Evolutionary conservation across 2,329 filamentous ascomycete genomes (phyloP).

Genomic region (Alternaria ventricosa): DNA sequence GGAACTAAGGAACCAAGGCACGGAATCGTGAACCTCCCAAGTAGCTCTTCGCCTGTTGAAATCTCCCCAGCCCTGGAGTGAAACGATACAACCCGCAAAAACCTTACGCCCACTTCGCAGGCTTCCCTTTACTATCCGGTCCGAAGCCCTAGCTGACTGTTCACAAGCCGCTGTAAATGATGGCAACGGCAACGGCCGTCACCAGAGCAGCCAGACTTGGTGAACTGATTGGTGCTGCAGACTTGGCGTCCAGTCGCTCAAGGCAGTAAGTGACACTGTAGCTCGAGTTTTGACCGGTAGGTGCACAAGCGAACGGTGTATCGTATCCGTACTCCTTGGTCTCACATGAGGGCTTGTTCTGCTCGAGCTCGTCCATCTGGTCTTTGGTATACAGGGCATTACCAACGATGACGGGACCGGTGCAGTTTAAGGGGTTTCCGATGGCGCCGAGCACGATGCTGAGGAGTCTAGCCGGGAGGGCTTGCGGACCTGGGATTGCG

Average conservation of each 20-base stretch:
- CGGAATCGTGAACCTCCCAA: too few species aligned
- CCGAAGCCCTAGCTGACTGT: fast-evolving
- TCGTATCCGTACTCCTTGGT: neutral
- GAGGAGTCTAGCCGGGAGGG: neutral
- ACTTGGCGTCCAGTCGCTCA: neutral
- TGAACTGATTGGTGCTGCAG: neutral
- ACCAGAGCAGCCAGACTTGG: neutral
- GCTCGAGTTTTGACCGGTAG: neutral
- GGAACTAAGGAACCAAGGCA: neutral
- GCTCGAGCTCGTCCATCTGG: neutral
- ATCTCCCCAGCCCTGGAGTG: too few species aligned
- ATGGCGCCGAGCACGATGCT: neutral
- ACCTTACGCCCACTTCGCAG: too few species aligned
- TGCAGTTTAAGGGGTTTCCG: neutral
- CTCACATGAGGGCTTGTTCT: neutral
- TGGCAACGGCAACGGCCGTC: neutral
- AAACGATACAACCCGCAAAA: too few species aligned
- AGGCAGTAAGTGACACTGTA: neutral
- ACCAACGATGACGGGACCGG: neutral
- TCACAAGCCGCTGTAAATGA: neutral
- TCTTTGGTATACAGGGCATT: neutral
- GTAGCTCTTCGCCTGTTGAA: too few species aligned
- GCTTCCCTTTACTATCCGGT: too few species aligned
- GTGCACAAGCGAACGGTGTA: neutral
- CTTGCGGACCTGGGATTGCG: neutral